Percentiles rank a stretch among this genome's conserved stretches.
Evolutionary conservation across 495 filamentous ascomycete genomes (phyloP).

Genomic region (Daldinia loculata): DNA sequence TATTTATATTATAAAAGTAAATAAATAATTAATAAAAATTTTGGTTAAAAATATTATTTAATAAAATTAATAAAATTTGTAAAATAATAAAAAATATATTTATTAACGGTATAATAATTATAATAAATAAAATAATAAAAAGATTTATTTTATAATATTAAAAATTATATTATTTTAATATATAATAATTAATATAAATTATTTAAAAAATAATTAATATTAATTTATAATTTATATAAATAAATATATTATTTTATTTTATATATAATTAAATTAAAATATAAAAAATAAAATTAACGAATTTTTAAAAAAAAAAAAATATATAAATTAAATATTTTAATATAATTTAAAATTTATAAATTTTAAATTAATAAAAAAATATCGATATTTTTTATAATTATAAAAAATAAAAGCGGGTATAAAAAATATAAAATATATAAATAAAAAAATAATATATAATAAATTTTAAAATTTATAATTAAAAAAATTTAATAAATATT

Average conservation of each 20-base stretch:
- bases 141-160: background rate
- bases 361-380: background rate
- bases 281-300: background rate
- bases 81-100: background rate
- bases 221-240: background rate
- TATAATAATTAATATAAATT: background rate
- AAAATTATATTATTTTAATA: too few species aligned
- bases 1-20: background rate
- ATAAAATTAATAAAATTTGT: background rate
- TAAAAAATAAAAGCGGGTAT: too few species aligned
- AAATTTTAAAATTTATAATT: background rate
- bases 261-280: background rate
- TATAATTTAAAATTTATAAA: background rate
- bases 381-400: background rate
- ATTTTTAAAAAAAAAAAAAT: background rate
- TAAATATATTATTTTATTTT: background rate
- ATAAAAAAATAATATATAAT: background rate
- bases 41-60: background rate
- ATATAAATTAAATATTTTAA: background rate
- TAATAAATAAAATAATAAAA: background rate
- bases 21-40: background rate
- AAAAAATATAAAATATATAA: background rate
- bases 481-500: background rate
- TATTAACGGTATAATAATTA: background rate
- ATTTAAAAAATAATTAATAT: background rate